Conservation (phyloP, 345 rosid genomes). For the Gossypium bickii region DNA sequence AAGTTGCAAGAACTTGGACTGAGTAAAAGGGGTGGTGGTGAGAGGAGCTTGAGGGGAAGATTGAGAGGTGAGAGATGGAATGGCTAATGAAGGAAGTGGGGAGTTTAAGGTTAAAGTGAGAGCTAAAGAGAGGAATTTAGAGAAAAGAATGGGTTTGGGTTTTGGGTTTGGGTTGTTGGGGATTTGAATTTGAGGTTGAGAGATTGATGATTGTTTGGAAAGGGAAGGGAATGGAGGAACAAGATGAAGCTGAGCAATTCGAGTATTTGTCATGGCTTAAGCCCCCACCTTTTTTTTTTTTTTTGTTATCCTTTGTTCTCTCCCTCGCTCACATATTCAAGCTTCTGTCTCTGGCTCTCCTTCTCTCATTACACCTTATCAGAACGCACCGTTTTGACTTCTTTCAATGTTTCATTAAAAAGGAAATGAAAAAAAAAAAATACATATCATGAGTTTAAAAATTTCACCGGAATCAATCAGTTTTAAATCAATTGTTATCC, state of each 20-base stretch:
- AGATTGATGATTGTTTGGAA: slow-evolving; percentile 18
- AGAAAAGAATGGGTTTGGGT: slow-evolving; percentile 23
- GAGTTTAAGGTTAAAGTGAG: slow-evolving; percentile 46
- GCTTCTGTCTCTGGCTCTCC: neutral
- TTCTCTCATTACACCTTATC: neutral
- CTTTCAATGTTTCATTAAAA: neutral
- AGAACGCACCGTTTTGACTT: neutral
- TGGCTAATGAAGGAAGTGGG: slow-evolving; percentile 57
- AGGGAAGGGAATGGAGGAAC: slow-evolving; percentile 24
- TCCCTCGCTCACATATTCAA: neutral
- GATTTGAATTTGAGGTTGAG: slow-evolving; percentile 12
- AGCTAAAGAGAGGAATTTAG: slow-evolving; percentile 50
- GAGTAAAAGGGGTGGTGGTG: slow-evolving; percentile 84
- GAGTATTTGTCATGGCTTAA: slow-evolving; percentile 21
- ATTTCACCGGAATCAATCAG: too few relatives aligned
- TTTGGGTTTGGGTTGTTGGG: slow-evolving; percentile 19
- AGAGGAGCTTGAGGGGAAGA: slow-evolving; percentile 35
- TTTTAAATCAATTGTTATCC: too few relatives aligned
- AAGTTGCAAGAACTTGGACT: slow-evolving; percentile 65
- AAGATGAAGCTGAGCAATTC: slow-evolving; percentile 21
- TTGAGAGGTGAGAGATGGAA: slow-evolving; percentile 61
- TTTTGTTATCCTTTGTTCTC: neutral
- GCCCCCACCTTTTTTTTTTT: neutral
- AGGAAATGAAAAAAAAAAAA: too few relatives aligned
- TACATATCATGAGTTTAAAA: too few relatives aligned